Evolutionary conservation across 345 rosid species (phyloP), one percentile per base, ranked within the genome.

Genomic region (Stellera chamaejasme): DNA sequence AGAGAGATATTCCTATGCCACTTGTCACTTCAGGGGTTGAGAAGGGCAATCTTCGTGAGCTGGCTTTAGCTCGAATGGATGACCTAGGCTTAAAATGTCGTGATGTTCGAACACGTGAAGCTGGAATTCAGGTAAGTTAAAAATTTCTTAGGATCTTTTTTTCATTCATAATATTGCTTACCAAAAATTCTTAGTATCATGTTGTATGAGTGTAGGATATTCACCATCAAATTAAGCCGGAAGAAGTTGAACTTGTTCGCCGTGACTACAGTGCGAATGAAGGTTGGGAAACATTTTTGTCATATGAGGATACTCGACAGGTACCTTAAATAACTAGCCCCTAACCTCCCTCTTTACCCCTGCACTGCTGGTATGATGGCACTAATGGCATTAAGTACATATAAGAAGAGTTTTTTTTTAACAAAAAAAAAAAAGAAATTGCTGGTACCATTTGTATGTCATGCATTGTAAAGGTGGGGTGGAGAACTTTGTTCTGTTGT

Each of bases 1-100:
- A 93, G 61, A 85, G 97, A 46, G 99, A 93, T 73, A 93, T 93
- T 70, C 97, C 97, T 42, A 93, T 89, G 99, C 99, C 99, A 64
- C 63, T 93, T 75, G 97, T 93, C 66, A 93, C 97, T 43, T 93
- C 99, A 10, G 99, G 99, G 50, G 99, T 93, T 67, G 99, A 93
- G 79, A 93, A 93, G 69, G 99, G 99, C 67, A 93, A 93, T 72
- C 99, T 93, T 43, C 83, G 99, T 66, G 97, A 94, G 78, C 68
- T 94, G 60, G 97, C 99, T 60, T 72, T 90, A 43, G 95, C 96
- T 63, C 79, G 99, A 65, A 90, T 94, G 97, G 96, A 90, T 77
- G 97, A 90, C 67, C 79, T 94, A 72, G 96, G 99, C 56, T 77
- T 85, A 63, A 94, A 94, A 63, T 94, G 99, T 66, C 96, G 97